Evolutionary conservation across 345 rosid genomes (phyloP), one percentile per base, ranked within the genome.

Genomic region (Arabis alpina): DNA sequence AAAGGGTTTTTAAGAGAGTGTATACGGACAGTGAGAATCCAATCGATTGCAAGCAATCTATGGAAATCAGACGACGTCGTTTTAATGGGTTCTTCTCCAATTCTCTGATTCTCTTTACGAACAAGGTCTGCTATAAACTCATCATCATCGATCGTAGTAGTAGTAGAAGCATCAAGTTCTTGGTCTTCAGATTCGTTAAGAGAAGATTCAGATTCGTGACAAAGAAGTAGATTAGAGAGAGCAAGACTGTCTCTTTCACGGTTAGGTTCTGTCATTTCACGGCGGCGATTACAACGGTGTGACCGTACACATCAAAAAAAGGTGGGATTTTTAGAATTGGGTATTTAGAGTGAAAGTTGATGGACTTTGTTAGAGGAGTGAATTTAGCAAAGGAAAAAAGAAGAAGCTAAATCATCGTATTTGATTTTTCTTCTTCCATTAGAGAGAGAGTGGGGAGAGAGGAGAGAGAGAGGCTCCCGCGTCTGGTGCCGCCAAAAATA

Each of bases 401-500:
- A 6, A 34, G 2, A 6, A 34, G 75, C 66, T 70, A 41, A 74
- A 62, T 71, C 63, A 73, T 68, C 61, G 77, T 72, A 14, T 60
- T 67, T 36, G 48, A 41, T 43, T 14, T 49, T 62, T 71, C 23
- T 19, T 19, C 23, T 19, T 19, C 23, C 23, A 19, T 19, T 23
- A 45, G 61, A 60, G 41, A 16, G 40, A 60, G 55, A 68, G 42
- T 42, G 47, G 9, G 52, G 36, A 52, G 34, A 49, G 61, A 42
- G 54, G 12, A 60, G 54, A 37, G 50, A 59, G 74, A 64, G 54
- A 64, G 83, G 51, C 66, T 71, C 42, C 91, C 87, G 91, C 79
- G 70, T 86, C 83, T 75, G 66, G 82, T 83, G 91, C 89, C 95
- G 97, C 97, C 97, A 91, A 88, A 75, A 88, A 80, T 81, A 64